Conservation (phyloP, 192 early-diverging fungal species). For the Anaeromyces robustus region DNA sequence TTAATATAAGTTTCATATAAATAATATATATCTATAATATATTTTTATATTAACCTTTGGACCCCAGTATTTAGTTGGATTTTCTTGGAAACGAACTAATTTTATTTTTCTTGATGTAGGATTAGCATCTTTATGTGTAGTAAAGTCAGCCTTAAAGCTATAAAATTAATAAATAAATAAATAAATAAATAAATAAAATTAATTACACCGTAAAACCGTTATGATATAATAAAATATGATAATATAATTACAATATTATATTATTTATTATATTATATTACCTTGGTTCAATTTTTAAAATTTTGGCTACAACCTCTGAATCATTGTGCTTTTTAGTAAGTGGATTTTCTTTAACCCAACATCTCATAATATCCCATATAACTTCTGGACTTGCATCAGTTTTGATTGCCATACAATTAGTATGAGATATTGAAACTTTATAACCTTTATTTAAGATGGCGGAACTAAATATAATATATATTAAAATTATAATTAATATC, state of each 20-base stretch:
- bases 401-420: conserved; percentile 63
- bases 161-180: not conserved
- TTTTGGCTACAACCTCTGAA: conserved; percentile 45
- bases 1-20: no score
- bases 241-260: not conserved
- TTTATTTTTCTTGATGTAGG: conserved; percentile 61
- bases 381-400: conserved; percentile 73
- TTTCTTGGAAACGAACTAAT: conserved; percentile 85
- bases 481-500: not conserved
- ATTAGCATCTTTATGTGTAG: conserved; percentile 47
- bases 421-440: conserved; percentile 75
- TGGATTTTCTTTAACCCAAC: conserved; percentile 55
- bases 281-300: conserved; percentile 24
- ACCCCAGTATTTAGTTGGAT: conserved; percentile 94
- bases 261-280: not conserved
- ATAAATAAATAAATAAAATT: not conserved
- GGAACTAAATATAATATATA: conserved; percentile 32
- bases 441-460: conserved; percentile 85
- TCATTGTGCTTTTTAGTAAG: conserved; percentile 45
- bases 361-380: conserved; percentile 86
- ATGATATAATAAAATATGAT: no score
- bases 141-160: conserved; percentile 57
- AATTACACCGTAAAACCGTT: no score
- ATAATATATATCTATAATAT: no score
- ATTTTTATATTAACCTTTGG: conserved; percentile 43